Percentiles rank a stretch among this genome's conserved stretches.
These are phyloP conservation scores for Climacium dendroides DNA, from an alignment of 225 moss, liverwort and hornwort genomes.

Conservation along the genomic window DNA sequence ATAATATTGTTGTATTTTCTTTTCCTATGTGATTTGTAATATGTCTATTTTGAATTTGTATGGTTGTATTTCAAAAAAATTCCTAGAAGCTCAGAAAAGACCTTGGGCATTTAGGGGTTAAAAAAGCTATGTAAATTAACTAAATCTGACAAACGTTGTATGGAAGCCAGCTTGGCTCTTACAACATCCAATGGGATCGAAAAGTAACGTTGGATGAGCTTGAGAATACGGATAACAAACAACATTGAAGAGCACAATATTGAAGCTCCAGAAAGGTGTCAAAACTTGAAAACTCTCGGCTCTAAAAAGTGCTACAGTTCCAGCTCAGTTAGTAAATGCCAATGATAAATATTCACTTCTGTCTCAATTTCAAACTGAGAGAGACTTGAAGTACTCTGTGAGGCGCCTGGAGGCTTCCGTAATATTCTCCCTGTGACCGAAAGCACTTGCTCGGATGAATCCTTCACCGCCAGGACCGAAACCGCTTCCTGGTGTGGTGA, in stretches of 20 bases:
- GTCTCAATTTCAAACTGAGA: not conserved
- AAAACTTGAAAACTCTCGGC: not conserved
- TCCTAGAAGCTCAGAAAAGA: too few species aligned
- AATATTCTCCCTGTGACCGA: constrained; percentile 82
- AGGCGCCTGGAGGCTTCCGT: constrained; percentile 77
- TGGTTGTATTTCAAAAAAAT: too few species aligned
- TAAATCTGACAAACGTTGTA: not conserved
- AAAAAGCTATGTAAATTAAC: too few species aligned
- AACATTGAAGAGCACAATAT: not conserved
- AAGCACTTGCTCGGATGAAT: constrained; percentile 84
- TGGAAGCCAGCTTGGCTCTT: not conserved
- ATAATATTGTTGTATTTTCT: too few species aligned
- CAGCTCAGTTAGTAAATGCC: not conserved
- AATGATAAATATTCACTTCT: not conserved
- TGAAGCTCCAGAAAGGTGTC: not conserved
- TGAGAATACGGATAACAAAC: not conserved
- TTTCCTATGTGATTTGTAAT: too few species aligned
- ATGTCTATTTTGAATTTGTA: too few species aligned
- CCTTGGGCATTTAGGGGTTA: too few species aligned
- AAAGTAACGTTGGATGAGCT: not conserved
- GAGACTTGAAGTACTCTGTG: constrained; percentile 44
- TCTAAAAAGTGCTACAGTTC: not conserved
- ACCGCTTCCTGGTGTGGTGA: constrained; percentile 95
- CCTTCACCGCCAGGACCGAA: constrained; percentile 99
- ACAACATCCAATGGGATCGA: not conserved